phyloP scores from a whole-genome alignment of 2,329 filamentous ascomycete genomes.

The Aspergillus chevalieri region DNA sequence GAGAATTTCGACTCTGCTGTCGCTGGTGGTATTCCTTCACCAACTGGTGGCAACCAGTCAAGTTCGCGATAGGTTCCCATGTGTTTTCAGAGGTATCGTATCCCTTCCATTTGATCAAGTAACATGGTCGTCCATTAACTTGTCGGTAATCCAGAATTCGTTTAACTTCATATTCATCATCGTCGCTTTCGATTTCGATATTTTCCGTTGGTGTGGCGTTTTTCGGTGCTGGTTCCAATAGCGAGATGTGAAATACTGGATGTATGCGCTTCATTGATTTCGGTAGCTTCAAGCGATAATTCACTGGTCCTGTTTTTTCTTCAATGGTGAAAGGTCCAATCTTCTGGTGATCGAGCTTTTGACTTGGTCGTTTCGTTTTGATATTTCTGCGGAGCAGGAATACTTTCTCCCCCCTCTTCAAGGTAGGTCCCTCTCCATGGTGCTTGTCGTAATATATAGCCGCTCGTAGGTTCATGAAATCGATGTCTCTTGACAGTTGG shows the following conservation, averaged over 20 bases:
- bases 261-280: neutral
- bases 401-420: neutral
- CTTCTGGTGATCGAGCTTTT: conserved; percentile 1
- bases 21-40: neutral
- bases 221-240: neutral
- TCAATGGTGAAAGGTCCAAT: conserved; percentile 1
- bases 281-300: neutral
- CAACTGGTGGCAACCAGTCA: conserved; percentile 1
- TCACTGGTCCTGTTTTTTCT: neutral
- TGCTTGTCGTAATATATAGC: no score
- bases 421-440: no score
- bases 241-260: conserved; percentile 1
- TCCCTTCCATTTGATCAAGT: neutral
- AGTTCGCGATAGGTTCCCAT: conserved; percentile 6
- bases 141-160: neutral
- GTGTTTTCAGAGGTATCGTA: no score
- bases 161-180: neutral
- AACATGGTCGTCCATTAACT: neutral
- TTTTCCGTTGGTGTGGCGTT: neutral
- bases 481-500: no score
- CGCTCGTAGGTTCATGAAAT: no score
- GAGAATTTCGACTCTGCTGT: neutral
- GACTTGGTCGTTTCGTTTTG: conserved; percentile 1
- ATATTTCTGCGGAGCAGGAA: conserved; percentile 2
- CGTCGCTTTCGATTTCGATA: neutral